Conservation (phyloP, 208 protist species). For the Tritrichomonas musculus region DNA sequence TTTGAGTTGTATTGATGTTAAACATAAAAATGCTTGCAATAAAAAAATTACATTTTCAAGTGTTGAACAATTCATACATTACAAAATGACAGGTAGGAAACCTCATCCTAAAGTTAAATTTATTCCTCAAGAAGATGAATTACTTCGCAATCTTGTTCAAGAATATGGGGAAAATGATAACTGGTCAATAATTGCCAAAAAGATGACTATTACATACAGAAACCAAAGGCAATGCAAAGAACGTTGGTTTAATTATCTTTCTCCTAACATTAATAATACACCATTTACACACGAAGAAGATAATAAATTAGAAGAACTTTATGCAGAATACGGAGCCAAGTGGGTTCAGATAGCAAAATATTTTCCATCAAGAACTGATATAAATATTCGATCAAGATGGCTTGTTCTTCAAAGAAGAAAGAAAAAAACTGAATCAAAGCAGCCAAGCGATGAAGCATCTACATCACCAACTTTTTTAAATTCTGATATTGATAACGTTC, state of each 20-base stretch:
- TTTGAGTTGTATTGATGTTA: too few species aligned
- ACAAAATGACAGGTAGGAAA: too few species aligned
- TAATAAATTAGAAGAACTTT: background rate
- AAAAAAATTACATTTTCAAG: too few species aligned
- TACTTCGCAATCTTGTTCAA: background rate
- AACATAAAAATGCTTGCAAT: too few species aligned
- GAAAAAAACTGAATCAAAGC: background rate
- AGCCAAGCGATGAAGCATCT: too few species aligned
- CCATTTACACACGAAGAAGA: background rate
- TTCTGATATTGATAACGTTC: too few species aligned
- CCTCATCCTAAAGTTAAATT: constrained; percentile 5
- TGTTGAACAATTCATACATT: too few species aligned
- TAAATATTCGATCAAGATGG: background rate
- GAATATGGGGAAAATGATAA: background rate
- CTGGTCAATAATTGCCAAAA: background rate
- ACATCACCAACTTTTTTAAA: too few species aligned
- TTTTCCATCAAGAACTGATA: background rate
- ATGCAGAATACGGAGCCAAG: background rate
- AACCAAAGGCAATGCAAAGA: background rate
- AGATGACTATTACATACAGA: background rate
- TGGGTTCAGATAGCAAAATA: background rate
- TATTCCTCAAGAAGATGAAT: background rate
- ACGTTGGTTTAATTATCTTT: background rate
- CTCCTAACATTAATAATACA: background rate
- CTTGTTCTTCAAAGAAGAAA: background rate